Evolutionary conservation across 2,329 filamentous ascomycete species (phyloP), one percentile per base, ranked within the genome.

Genomic region (Neonectria ditissima): DNA sequence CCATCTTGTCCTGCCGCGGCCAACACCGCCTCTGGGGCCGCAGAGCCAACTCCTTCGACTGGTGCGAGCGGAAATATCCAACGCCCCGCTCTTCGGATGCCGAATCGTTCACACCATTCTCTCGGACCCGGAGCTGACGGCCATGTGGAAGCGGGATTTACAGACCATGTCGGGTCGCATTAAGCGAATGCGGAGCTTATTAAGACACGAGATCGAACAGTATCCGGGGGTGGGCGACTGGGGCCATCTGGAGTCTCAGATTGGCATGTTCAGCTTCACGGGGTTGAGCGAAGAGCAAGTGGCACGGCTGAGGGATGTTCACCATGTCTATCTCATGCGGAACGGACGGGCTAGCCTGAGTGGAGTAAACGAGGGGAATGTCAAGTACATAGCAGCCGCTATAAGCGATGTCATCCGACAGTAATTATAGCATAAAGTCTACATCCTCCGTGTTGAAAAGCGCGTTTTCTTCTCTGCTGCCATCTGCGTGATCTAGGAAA

Each of bases 181-280:
- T n/a, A 70, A 65, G 60, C 39, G 32, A 28, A 78, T 79, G 75
- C 51, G 66, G 18, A 22, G 39, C 7, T n/a, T 39, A 11, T 39
- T 68, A 16, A 41, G 47, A 20, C 5, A 58, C 20, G 72, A 53
- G 20, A 28, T 80, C 6, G 55, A 69, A 34, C 62, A 62, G 20
- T 58, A 69, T 13, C 59, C 57, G 8, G 74, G 71, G 3, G 69
- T 69, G 4, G 76, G 76, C 1, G 60, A 68, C 34, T 80, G 76
- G 79, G 64, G 63, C 1, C 73, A 77, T 54, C 62, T 80, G 28
- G 48, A 59, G 39, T 51, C 39, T 2, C 74, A 81, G 74, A 78
- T 78, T 55, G 80, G 80, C 7, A 81, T 82, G 79, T 81, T 81
- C 61, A 75, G 72, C 5, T 80, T 77, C 62, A 79, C 79, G 0